These are phyloP conservation scores for Quercus berberidifolia DNA, from an alignment of 306 rosid species.

Conservation along the genomic window DNA sequence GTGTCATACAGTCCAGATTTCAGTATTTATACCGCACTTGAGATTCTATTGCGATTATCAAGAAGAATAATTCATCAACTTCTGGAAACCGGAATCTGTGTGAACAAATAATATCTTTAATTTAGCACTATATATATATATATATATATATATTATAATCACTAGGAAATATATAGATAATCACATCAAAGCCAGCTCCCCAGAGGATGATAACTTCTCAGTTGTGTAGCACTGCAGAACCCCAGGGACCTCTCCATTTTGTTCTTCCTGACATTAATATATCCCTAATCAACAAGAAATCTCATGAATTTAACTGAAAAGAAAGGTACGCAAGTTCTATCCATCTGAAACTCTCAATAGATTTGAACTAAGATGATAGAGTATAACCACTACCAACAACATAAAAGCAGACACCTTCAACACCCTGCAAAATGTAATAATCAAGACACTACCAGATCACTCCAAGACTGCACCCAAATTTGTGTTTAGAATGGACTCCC, in stretches of 20 bases:
- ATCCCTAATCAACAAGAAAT: conserved; percentile 15
- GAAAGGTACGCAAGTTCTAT: conserved; percentile 11
- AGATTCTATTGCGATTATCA: not conserved
- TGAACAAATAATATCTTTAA: conserved; percentile 10
- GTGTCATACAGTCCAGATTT: not conserved
- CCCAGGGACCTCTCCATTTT: conserved; percentile 64
- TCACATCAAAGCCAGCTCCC: conserved; percentile 91
- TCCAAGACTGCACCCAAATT: not conserved
- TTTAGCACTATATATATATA: not conserved
- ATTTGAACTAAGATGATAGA: conserved; percentile 6
- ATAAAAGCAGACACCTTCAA: conserved; percentile 98
- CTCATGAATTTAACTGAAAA: not conserved
- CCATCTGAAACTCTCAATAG: conserved; percentile 8
- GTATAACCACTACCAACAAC: conserved; percentile 69
- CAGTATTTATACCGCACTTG: conserved; percentile 6
- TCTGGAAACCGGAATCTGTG: not conserved
- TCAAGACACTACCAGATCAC: conserved; percentile 15
- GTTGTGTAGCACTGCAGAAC: conserved; percentile 86
- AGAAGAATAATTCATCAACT: conserved; percentile 7
- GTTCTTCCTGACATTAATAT: conserved; percentile 68
- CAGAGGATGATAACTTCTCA: conserved; percentile 86
- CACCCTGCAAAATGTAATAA: conserved; percentile 64
- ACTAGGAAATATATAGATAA: conserved; percentile 1
- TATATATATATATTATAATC: too few relatives aligned
- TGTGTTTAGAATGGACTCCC: not conserved